A percentile compares a stretch with the other conserved stretches of the same genome.
These are phyloP conservation scores for Tagetes erecta DNA, from an alignment of 129 eudicot genomes.

Conservation along the genomic window DNA sequence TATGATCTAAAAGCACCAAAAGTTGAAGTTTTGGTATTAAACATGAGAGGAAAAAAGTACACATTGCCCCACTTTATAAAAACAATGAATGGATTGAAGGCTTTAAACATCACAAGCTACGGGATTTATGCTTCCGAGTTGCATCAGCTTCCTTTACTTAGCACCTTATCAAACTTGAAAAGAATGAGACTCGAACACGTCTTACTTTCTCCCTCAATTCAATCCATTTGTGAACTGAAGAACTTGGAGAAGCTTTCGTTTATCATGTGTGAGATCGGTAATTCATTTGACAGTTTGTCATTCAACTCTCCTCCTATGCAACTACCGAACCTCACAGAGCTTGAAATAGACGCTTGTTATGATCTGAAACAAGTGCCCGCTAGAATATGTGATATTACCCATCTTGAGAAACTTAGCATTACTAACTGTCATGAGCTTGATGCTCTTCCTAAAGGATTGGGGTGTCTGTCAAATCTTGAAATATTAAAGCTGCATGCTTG, in stretches of 20 bases:
- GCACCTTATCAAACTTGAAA: constrained; percentile 30
- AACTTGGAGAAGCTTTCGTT: constrained; percentile 51
- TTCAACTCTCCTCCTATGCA: constrained; percentile 16
- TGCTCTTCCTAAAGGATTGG: constrained; percentile 37
- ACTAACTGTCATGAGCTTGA: constrained; percentile 47
- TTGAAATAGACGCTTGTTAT: constrained; percentile 44
- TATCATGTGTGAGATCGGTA: constrained; percentile 43
- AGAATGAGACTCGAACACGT: constrained; percentile 42
- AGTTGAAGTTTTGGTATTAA: constrained; percentile 46
- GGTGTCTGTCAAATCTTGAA: constrained; percentile 27
- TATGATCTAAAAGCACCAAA: constrained; percentile 43
- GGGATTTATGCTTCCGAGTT: constrained; percentile 36
- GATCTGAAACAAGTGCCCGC: constrained; percentile 44
- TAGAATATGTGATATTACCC: constrained; percentile 26
- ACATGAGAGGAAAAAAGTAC: constrained; percentile 30
- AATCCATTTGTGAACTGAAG: constrained; percentile 26
- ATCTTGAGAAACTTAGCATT: constrained; percentile 44
- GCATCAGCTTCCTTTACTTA: constrained; percentile 13
- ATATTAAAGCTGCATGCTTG: constrained; percentile 34
- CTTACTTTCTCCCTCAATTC: constrained; percentile 33
- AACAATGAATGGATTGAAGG: constrained; percentile 39
- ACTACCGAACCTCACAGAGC: constrained; percentile 38
- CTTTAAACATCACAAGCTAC: constrained; percentile 42
- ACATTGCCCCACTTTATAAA: constrained; percentile 39
- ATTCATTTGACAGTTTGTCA: constrained; percentile 33